Evolutionary conservation across 2,329 filamentous ascomycete genomes (phyloP).

Genomic region (Epichloe elymi): DNA sequence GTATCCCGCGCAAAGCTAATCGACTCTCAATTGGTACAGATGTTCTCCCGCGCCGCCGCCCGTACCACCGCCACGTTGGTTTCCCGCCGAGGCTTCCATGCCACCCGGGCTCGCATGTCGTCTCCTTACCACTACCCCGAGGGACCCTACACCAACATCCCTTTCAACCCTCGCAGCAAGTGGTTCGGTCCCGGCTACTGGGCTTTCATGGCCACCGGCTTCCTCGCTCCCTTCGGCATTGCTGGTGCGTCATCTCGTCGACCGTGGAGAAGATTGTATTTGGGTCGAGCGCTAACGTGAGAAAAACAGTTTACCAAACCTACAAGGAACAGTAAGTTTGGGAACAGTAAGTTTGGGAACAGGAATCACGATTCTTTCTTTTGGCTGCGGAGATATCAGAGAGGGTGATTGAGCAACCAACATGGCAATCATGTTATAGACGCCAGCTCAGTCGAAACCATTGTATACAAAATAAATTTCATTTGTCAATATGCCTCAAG

Average conservation of each 20-base stretch:
- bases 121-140: slow-evolving; percentile 98
- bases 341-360: slow-evolving; percentile 10
- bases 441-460: slow-evolving; percentile 14
- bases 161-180: slow-evolving; percentile 89
- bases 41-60: slow-evolving; percentile 63
- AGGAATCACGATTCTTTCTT: slow-evolving; percentile 5
- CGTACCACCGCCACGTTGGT: slow-evolving; percentile 55
- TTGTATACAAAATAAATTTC: slow-evolving; percentile 12
- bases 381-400: slow-evolving; percentile 10
- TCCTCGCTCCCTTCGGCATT: slow-evolving; percentile 50
- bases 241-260: slow-evolving; percentile 34
- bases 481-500: slow-evolving; percentile 9
- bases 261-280: background rate
- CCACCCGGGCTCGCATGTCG: slow-evolving; percentile 70
- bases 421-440: slow-evolving; percentile 21
- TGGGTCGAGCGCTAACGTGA: slow-evolving; percentile 3
- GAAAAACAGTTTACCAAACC: slow-evolving; percentile 32
- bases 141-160: slow-evolving; percentile 86
- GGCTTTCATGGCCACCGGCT: slow-evolving; percentile 48
- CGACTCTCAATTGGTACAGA: slow-evolving; percentile 39
- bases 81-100: slow-evolving; percentile 87
- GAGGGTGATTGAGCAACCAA: slow-evolving; percentile 13
- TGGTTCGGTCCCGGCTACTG: slow-evolving; percentile 78
- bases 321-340: slow-evolving; percentile 25
- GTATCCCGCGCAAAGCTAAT: slow-evolving; percentile 20